Evolutionary conservation across 1,139 yeast species (phyloP), one percentile per base, ranked within the genome.

Genomic region (Yamadazyma atmosphaerica): DNA sequence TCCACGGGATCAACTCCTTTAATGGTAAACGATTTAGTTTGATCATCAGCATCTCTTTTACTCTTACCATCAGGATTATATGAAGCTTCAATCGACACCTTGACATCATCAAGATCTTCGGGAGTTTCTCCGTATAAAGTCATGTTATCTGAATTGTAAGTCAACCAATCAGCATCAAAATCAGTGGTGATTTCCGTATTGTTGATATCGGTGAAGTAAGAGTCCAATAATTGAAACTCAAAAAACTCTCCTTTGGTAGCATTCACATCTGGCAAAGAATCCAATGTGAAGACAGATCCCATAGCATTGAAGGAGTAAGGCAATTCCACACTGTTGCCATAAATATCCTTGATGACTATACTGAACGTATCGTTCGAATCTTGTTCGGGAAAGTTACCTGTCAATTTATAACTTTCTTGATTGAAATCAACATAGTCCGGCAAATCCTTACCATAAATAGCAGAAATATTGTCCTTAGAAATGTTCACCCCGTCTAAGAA

Each of bases 81-180:
- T 5, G 61, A 49, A 1, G 89, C 95, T 1, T 65, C 60, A 22
- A 89, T 64, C 2, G 70, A 64, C 27, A 88, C 77, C 0, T 58
- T 40, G 14, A 82, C 56, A 6, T 58, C 50, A 16, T 72, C 67
- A 48, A 89, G 83, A 49, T 74, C 61, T 4, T 63, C 51, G 1
- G 98, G 96, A 2, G 81, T 83, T 34, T 51, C 46, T 19, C 98
- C 98, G 32, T 65, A 65, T 43, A 90, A 72, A 1, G 95, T 83
- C 54, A 72, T 63, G 55, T 87, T 88, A 12, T 68, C 55, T 19
- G 67, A 51, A 52, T 80, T 74, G 59, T 74, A 88, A 3, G 65
- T 54, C 41, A 90, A 65, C 97, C 97, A 90, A 41, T 67, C 64
- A 1, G 77, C 69, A 22, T 37, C 25, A 48, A 63, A 71, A 16